Evolutionary conservation across 352 stramenopile species (phyloP), one percentile per base, ranked within the genome.

Genomic region (Globisporangium cystogenes): DNA sequence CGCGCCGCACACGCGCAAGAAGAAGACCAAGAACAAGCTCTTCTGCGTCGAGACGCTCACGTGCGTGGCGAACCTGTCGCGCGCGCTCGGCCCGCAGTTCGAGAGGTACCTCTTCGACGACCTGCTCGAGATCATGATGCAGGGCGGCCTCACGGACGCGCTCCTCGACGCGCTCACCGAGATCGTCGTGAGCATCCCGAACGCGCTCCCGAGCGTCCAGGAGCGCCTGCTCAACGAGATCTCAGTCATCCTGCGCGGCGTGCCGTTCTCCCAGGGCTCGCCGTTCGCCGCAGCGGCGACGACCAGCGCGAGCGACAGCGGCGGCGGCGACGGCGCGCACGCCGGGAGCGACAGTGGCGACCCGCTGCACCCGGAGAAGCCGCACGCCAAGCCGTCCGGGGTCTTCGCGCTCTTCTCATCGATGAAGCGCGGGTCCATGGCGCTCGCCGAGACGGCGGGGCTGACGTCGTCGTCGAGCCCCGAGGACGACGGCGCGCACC

Each of bases 141-240:
- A 76, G 33, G 77, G 89, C 15, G 96, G 96, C 0, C 71, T 99
- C 4, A 98, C 84, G 31, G 84, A 97, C 55, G 79, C 96, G 51
- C 74, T 99, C 1, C 96, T 99, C 44, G 77, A 95, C 35, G 91
- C 94, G 18, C 71, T 99, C 2, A 70, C 93, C 1, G 89, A 95
- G 6, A 95, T 99, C 52, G 87, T 90, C 1, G 60, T 73, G 1
- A 92, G 78, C 61, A 70, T 98, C 11, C 96, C 96, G 8, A 95
- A 79, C 24, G 71, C 93, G 15, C 62, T 96, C n/a, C 64, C 77
- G 1, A 79, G 80, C 27, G 96, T 99, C 21, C 90, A 99, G 67
- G 87, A 98, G 48, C 82, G 95, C 18, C 68, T 99, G 15, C 76
- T 99, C 35, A 95, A 98, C 55, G 95, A 98, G 58, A 94, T 99